Conservation (phyloP, 805 yeast species). For the Candida qinlingensis region DNA sequence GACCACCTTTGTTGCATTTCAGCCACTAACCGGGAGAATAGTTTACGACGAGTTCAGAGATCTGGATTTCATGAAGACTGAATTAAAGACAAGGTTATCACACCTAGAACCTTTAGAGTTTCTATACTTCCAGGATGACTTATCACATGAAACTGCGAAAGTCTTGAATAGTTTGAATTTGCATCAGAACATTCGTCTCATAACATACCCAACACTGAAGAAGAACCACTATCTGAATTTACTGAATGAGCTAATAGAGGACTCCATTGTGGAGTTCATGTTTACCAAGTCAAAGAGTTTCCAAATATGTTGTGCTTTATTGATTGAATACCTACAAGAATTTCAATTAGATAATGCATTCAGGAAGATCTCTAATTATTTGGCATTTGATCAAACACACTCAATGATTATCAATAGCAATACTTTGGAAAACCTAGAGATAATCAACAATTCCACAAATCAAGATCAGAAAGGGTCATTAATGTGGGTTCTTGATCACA, state of each 20-base stretch:
- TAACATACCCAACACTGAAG: constrained; percentile 13
- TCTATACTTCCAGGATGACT: constrained; percentile 38
- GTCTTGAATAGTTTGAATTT: constrained; percentile 3
- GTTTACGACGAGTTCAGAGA: constrained; percentile 69
- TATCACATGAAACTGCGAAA: constrained; percentile 21
- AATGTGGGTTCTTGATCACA: constrained; percentile 75
- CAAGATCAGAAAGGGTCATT: constrained; percentile 58
- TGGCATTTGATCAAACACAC: constrained; percentile 41
- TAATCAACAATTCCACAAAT: constrained; percentile 63
- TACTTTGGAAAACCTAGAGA: constrained; percentile 67
- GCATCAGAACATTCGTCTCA: constrained; percentile 10
- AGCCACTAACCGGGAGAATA: constrained; percentile 72
- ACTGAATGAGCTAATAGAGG: constrained; percentile 13
- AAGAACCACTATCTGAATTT: constrained; percentile 11
- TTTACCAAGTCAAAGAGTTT: constrained; percentile 17
- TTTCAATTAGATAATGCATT: constrained; percentile 59
- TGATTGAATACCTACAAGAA: constrained; percentile 52
- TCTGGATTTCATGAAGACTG: constrained; percentile 40
- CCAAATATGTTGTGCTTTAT: constrained; percentile 37
- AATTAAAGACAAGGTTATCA: constrained; percentile 66
- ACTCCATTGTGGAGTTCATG: constrained; percentile 26
- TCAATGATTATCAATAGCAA: constrained; percentile 57
- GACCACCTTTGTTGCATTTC: constrained; percentile 53
- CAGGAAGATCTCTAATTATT: constrained; percentile 43
- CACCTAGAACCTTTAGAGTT: constrained; percentile 79